Percentiles rank a stretch among this genome's conserved stretches.
Conservation (phyloP, 257 asterid species). For the Solanum dulcamara region DNA sequence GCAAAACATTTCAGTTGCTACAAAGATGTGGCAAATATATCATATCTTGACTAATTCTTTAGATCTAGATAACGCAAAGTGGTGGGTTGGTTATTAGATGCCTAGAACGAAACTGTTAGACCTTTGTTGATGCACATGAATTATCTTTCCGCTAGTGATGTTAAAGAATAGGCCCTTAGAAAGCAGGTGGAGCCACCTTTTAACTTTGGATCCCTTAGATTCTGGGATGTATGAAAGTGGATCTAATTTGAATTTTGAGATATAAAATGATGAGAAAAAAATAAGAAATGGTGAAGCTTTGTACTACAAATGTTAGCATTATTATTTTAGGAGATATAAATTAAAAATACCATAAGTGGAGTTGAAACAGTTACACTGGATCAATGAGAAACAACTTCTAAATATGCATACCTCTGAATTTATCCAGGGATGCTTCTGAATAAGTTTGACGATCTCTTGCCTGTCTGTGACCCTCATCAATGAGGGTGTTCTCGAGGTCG, state of each 20-base stretch:
- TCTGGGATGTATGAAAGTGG: neutral
- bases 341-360: neutral
- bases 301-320: neutral
- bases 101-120: neutral
- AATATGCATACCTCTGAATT: neutral
- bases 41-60: neutral
- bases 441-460: neutral
- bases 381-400: neutral
- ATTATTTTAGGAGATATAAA: neutral
- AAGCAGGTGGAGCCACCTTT: neutral
- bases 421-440: neutral
- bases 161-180: neutral
- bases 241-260: neutral
- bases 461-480: constrained; percentile 13
- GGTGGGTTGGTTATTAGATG: neutral
- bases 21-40: neutral
- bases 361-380: neutral
- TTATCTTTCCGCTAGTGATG: neutral
- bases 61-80: neutral
- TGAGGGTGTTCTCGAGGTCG: constrained; percentile 14
- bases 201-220: neutral
- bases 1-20: neutral
- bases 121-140: neutral
- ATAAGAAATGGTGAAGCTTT: neutral
- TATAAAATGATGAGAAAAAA: neutral